Conservation (phyloP, 2,329 filamentous ascomycete genomes). For the Beauveria brongniartii region DNA sequence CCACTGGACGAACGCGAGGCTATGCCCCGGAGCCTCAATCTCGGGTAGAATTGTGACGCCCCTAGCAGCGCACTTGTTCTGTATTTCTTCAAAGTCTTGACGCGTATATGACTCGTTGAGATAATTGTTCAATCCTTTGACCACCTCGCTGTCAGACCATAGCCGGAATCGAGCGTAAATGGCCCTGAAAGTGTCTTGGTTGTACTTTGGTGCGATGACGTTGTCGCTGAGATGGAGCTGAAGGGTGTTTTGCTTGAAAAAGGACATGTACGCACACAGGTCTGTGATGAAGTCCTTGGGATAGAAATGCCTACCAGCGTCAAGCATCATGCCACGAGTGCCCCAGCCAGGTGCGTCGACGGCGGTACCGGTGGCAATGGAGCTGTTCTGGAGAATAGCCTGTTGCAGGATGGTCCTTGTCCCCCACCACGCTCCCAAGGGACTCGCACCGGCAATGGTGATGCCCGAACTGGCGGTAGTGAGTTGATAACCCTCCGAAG, state of each 20-base stretch:
- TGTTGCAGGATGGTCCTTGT: conserved; percentile 47
- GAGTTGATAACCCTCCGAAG: conserved; percentile 41
- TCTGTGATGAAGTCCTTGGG: conserved; percentile 44
- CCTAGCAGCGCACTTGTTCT: conserved; percentile 41
- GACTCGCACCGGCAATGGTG: conserved; percentile 41
- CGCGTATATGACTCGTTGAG: conserved; percentile 47
- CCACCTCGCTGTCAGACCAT: conserved; percentile 39
- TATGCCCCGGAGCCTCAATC: conserved; percentile 52
- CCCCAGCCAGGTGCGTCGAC: conserved; percentile 44
- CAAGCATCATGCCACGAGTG: conserved; percentile 42
- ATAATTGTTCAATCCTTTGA: conserved; percentile 37
- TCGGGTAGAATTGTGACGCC: conserved; percentile 52
- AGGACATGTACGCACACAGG: conserved; percentile 52
- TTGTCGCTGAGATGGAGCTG: conserved; percentile 53
- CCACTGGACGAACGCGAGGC: conserved; percentile 50
- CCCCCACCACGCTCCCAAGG: conserved; percentile 49
- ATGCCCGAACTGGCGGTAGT: conserved; percentile 31
- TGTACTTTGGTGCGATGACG: conserved; percentile 39
- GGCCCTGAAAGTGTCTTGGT: conserved; percentile 35
- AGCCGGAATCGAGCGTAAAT: conserved; percentile 49
- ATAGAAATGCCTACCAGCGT: conserved; percentile 49
- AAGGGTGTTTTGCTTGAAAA: conserved; percentile 53
- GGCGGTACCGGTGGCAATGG: conserved; percentile 33
- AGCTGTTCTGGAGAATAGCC: conserved; percentile 30
- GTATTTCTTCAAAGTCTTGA: conserved; percentile 43